phyloP scores from a whole-genome alignment of 495 filamentous ascomycete species.

The Elasticomyces elasticus region DNA sequence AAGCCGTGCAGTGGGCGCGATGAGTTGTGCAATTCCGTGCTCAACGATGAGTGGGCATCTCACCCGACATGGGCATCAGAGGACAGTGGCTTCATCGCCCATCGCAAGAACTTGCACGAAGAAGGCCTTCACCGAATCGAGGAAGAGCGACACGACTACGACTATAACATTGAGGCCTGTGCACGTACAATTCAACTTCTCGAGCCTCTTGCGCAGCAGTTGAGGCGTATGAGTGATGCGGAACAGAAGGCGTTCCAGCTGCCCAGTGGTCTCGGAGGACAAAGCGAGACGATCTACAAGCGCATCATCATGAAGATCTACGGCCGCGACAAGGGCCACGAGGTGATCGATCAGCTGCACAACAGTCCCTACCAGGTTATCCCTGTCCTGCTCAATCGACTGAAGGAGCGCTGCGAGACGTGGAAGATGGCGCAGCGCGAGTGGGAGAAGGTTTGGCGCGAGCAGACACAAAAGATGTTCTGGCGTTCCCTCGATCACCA shows the following conservation, averaged over 20 bases:
- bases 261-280: constrained; percentile 74
- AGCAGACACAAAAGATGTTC: constrained; percentile 83
- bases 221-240: constrained; percentile 58
- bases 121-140: constrained; percentile 92
- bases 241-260: constrained; percentile 61
- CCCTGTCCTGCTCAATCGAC: constrained; percentile 70
- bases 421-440: constrained; percentile 92
- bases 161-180: constrained; percentile 94
- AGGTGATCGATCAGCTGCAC: constrained; percentile 75
- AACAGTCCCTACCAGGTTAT: constrained; percentile 70
- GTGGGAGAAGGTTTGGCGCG: constrained; percentile 98
- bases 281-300: constrained; percentile 92
- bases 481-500: constrained; percentile 95
- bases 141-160: constrained; percentile 97
- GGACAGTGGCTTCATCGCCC: constrained; percentile 94
- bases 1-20: constrained; percentile 88
- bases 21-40: constrained; percentile 76
- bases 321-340: constrained; percentile 66
- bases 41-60: constrained; percentile 98
- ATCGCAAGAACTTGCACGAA: constrained; percentile 90
- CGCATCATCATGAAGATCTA: constrained; percentile 98
- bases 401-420: constrained; percentile 90
- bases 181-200: constrained; percentile 86
- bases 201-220: constrained; percentile 83
- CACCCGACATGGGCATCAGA: constrained; percentile 99